phyloP scores from a whole-genome alignment of 192 early-diverging fungal genomes.

The Piromyces finnis region DNA sequence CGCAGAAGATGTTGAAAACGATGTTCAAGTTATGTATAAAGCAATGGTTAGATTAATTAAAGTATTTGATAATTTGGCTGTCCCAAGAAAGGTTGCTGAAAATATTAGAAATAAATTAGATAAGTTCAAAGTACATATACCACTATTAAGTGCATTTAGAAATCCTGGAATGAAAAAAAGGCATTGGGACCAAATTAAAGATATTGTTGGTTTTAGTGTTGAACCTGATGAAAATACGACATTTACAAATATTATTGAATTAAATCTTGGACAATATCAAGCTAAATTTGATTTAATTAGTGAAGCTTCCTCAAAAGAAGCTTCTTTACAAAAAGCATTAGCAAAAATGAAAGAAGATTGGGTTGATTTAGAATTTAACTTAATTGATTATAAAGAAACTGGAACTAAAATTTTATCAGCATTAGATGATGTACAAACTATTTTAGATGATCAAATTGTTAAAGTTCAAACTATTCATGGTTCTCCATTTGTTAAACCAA shows the following conservation, averaged over 20 bases:
- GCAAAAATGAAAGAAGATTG: background rate
- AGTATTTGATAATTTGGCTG: background rate
- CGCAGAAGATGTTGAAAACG: background rate
- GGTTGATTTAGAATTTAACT: background rate
- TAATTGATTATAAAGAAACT: conserved; percentile 25
- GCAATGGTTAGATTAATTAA: background rate
- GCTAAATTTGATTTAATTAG: conserved; percentile 31
- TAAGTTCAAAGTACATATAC: background rate
- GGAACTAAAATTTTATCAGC: conserved; percentile 35
- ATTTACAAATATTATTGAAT: background rate
- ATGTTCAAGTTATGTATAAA: background rate
- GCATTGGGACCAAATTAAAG: background rate
- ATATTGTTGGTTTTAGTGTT: background rate
- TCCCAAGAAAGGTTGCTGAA: background rate
- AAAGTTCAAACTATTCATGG: conserved; percentile 49
- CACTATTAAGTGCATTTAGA: background rate
- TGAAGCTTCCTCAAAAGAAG: conserved; percentile 36
- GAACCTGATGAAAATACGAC: background rate
- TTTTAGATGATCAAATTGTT: conserved; percentile 48
- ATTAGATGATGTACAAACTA: conserved; percentile 38
- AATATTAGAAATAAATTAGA: background rate
- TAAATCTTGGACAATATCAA: conserved; percentile 12
- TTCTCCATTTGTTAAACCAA: conserved; percentile 45
- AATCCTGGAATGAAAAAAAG: background rate
- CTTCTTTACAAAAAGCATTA: conserved; percentile 33